phyloP scores from a whole-genome alignment of 2,329 filamentous ascomycete genomes.

The Dactylonectria macrodidyma region DNA sequence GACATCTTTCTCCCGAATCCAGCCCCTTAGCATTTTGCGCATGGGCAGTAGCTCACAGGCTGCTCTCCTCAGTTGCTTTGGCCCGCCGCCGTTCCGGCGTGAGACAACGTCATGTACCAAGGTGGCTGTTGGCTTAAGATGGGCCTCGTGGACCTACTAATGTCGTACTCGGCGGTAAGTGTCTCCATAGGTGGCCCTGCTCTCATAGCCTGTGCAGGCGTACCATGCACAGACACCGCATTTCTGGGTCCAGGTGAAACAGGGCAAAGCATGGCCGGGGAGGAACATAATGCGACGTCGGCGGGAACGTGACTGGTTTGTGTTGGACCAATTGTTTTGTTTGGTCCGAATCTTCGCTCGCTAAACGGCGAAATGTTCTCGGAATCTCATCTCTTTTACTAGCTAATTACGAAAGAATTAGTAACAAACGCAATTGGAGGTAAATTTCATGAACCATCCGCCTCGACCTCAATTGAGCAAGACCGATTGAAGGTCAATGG shows the following conservation, averaged over 20 bases:
- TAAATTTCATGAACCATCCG: neutral
- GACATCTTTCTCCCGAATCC: too few species aligned
- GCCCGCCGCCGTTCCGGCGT: neutral
- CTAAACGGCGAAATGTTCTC: neutral
- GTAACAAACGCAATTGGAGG: neutral
- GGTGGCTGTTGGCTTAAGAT: neutral
- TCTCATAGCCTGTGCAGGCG: neutral
- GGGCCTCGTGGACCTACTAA: neutral
- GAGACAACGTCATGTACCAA: too few species aligned
- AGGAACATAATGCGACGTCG: neutral
- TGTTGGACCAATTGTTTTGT: neutral
- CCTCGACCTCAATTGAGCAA: neutral
- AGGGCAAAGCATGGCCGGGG: neutral
- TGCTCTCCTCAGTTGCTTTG: too few species aligned
- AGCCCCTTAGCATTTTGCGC: too few species aligned
- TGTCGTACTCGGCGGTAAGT: too few species aligned
- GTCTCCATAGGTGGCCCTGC: neutral
- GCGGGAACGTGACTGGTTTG: neutral
- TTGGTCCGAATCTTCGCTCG: neutral
- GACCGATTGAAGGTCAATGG: neutral
- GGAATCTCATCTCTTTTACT: neutral
- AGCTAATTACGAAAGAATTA: too few species aligned
- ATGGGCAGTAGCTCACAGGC: too few species aligned
- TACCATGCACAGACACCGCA: neutral
- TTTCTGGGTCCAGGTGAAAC: slow-evolving; percentile 1